Evolutionary conservation across 805 yeast genomes (phyloP), one percentile per base, ranked within the genome.

Genomic region (Candida lessepsii): DNA sequence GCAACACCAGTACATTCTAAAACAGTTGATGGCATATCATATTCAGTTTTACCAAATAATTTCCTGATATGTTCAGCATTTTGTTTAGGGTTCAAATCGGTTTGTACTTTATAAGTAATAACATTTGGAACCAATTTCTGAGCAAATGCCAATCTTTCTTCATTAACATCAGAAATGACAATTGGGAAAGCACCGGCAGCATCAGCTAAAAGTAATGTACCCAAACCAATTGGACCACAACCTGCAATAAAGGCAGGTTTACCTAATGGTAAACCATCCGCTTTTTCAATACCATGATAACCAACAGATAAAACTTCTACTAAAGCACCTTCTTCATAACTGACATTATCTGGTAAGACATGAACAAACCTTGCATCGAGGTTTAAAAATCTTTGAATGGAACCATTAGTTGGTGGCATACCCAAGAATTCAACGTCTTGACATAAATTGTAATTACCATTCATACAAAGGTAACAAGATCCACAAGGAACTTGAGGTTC

Each of bases 401-500:
- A 45, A 13, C 54, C 52, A 11, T 31, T 30, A 15, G 51, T 47
- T 17, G 48, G 46, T 17, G 51, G 51, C 51, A 47, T 47, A n/a
- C 51, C 51, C 32, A 47, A 44, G 23, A 47, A 47, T 38, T 50
- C 52, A 16, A 47, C 49, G 8, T 44, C 34, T 23, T 45, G 45
- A 43, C 60, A 56, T 29, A 52, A 51, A 31, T 56, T 54, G 38
- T 50, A 52, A 41, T 54, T 48, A 13, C 60, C 60, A 29, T 51
- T 49, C 44, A 40, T 46, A 40, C 58, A 56, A 27, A 50, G 47
- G 40, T 40, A 49, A 38, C 58, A 51, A 6, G 57, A 49, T n/a
- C 66, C 62, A 53, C 83, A 79, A 26, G 80, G 75, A 36, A 70
- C 60, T 44, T 76, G 80, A 8, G 84, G 83, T 57, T 79, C 77